Percentiles rank a stretch among this genome's conserved stretches.
Conservation (phyloP, 176 grass and related monocot genomes). For the Canna indica region DNA sequence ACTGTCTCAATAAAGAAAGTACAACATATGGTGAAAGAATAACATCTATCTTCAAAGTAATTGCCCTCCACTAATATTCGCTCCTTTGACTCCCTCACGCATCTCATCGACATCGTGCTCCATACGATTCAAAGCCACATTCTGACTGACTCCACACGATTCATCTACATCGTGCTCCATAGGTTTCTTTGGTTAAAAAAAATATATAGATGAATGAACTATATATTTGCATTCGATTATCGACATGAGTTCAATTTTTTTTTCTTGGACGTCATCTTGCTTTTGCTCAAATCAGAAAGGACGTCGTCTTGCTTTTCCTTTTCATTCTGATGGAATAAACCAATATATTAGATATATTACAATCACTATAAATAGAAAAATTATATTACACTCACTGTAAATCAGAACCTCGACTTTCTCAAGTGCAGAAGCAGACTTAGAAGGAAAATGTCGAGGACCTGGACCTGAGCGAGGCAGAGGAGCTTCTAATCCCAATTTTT, state of each 20-base stretch:
- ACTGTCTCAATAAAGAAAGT: too few relatives aligned
- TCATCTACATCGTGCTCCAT: too few relatives aligned
- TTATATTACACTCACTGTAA: too few relatives aligned
- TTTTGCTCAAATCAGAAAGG: conserved; percentile 64
- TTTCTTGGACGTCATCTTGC: too few relatives aligned
- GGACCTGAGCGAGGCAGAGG: conserved; percentile 27
- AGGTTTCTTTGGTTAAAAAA: too few relatives aligned
- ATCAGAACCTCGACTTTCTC: conserved; percentile 89
- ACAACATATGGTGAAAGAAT: neutral
- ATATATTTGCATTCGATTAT: too few relatives aligned
- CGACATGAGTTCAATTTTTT: too few relatives aligned
- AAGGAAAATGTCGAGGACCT: conserved; percentile 24
- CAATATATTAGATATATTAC: conserved; percentile 10
- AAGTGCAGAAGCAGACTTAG: conserved; percentile 41
- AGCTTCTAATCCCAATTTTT: conserved; percentile 46
- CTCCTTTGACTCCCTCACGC: conserved; percentile 54
- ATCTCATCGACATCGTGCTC: conserved; percentile 63
- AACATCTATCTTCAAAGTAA: conserved; percentile 49
- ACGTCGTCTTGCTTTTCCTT: conserved; percentile 83
- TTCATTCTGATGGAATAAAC: conserved; percentile 38
- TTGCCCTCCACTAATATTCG: conserved; percentile 36
- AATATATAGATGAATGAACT: too few relatives aligned
- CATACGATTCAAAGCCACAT: conserved; percentile 31
- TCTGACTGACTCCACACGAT: conserved; percentile 61
- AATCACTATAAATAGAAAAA: too few relatives aligned